These are phyloP conservation scores for Bipolaris gigantea DNA, from an alignment of 2,329 filamentous ascomycete species.

Conservation along the genomic window DNA sequence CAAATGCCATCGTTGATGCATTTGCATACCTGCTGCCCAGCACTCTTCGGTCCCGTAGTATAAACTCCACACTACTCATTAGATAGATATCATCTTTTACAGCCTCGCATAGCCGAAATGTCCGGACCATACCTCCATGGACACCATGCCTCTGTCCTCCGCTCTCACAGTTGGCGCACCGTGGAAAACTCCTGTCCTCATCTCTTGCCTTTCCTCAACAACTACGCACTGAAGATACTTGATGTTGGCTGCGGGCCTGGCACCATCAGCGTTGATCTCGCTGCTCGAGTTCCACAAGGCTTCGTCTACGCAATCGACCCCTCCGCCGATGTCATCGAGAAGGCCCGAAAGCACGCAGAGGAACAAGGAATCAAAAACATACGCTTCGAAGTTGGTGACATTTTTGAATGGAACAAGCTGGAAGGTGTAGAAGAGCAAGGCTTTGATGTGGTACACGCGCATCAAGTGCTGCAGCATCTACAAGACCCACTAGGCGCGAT, in stretches of 20 bases:
- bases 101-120: background rate
- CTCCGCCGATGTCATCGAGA: conserved; percentile 48
- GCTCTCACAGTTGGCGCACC: conserved; percentile 51
- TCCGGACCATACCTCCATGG: conserved; percentile 46
- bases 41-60: background rate
- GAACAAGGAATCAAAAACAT: conserved; percentile 45
- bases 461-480: conserved; percentile 62
- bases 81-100: background rate
- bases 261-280: conserved; percentile 52
- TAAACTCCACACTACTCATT: background rate
- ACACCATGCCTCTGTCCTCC: conserved; percentile 46
- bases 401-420: conserved; percentile 47
- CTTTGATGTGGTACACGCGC: conserved; percentile 63
- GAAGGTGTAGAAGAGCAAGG: conserved; percentile 45
- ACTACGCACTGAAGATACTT: conserved; percentile 43
- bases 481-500: conserved; percentile 54
- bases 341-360: conserved; percentile 44
- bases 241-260: conserved; percentile 55
- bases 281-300: conserved; percentile 49
- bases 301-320: conserved; percentile 52
- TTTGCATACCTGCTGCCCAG: background rate
- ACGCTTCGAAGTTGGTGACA: conserved; percentile 47
- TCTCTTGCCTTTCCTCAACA: conserved; percentile 38
- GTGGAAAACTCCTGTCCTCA: conserved; percentile 50
- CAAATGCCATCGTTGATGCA: background rate